Conservation (phyloP, 2,329 filamentous ascomycete species). For the Epichloe elymi region DNA sequence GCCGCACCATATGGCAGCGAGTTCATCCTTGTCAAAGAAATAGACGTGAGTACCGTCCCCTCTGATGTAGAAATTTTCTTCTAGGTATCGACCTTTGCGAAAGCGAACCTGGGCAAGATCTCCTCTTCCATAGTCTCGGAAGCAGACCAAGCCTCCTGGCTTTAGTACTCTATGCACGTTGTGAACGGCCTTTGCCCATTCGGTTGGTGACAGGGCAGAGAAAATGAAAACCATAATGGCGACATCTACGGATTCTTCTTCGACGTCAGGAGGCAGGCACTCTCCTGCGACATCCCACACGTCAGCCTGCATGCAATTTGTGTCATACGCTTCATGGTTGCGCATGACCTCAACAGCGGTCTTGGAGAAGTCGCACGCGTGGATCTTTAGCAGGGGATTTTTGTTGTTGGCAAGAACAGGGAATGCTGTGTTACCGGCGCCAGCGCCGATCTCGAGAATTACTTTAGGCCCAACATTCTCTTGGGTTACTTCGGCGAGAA, state of each 20-base stretch:
- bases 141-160: conserved; percentile 83
- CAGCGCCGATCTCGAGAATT: conserved; percentile 83
- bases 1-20: conserved; percentile 65
- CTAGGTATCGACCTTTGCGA: conserved; percentile 86
- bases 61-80: conserved; percentile 94
- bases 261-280: conserved; percentile 61
- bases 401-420: conserved; percentile 74
- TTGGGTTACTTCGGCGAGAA: conserved; percentile 63
- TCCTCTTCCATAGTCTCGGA: conserved; percentile 91
- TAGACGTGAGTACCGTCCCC: conserved; percentile 95
- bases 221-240: conserved; percentile 97
- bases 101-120: conserved; percentile 95
- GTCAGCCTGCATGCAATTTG: conserved; percentile 65
- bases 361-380: conserved; percentile 94
- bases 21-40: conserved; percentile 83
- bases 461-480: conserved; percentile 55
- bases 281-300: conserved; percentile 82
- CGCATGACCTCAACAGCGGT: conserved; percentile 91
- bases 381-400: conserved; percentile 69
- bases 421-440: conserved; percentile 93
- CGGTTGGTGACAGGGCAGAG: conserved; percentile 70
- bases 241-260: conserved; percentile 72
- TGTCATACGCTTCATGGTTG: conserved; percentile 61
- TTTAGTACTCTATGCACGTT: conserved; percentile 79
- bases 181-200: conserved; percentile 71